Percentiles rank a stretch among this genome's conserved stretches.
phyloP scores from a whole-genome alignment of 2,329 filamentous ascomycete genomes.

The Ascochyta koolunga region DNA sequence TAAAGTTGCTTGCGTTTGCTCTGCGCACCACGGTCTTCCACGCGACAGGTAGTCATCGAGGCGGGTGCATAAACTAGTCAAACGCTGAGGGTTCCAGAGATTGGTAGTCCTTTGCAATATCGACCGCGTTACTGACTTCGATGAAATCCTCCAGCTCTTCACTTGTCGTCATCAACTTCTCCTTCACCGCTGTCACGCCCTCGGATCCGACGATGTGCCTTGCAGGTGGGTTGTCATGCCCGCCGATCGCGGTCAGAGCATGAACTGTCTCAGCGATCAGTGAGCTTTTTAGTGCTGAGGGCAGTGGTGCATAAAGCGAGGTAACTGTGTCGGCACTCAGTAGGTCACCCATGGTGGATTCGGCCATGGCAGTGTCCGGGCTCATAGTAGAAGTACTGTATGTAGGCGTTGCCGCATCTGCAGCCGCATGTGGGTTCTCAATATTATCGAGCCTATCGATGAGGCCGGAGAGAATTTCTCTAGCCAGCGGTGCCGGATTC shows the following conservation, averaged over 20 bases:
- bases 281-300: conserved; percentile 68
- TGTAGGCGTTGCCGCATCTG: conserved; percentile 42
- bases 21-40: no score
- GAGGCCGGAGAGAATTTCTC: conserved; percentile 81
- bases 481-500: conserved; percentile 78
- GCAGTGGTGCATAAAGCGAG: conserved; percentile 76
- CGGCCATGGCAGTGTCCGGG: conserved; percentile 32
- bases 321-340: conserved; percentile 60
- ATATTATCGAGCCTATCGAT: conserved; percentile 75
- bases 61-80: not conserved
- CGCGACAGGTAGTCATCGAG: no score
- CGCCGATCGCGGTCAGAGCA: conserved; percentile 88
- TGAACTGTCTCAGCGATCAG: conserved; percentile 89
- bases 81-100: conserved; percentile 11
- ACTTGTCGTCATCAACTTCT: conserved; percentile 94
- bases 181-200: conserved; percentile 84
- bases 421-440: conserved; percentile 39
- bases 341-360: conserved; percentile 52
- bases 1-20: no score
- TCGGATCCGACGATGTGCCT: conserved; percentile 93
- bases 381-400: conserved; percentile 37
- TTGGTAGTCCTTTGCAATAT: conserved; percentile 58
- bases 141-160: conserved; percentile 97
- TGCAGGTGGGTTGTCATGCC: conserved; percentile 93
- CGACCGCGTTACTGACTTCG: conserved; percentile 83